A percentile compares a stretch with the other conserved stretches of the same genome.
These are phyloP conservation scores for Dactylorhiza incarnata DNA, from an alignment of 106 monocot species.

Conservation along the genomic window DNA sequence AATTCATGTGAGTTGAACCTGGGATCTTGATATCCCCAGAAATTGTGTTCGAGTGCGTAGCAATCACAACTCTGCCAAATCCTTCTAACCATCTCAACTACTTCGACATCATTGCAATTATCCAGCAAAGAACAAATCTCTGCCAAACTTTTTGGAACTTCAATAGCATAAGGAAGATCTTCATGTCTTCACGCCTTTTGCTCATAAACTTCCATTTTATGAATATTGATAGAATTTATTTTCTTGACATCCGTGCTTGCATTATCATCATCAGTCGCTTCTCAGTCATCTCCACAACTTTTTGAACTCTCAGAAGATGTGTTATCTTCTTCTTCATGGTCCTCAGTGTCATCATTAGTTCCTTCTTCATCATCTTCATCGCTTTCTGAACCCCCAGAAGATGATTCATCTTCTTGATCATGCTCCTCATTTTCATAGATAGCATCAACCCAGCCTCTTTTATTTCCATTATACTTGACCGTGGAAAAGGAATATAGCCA, in stretches of 20 bases:
- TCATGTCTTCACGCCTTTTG: constrained; percentile 19
- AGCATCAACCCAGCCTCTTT: constrained; percentile 64
- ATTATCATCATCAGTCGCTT: constrained; percentile 13
- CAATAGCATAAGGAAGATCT: constrained; percentile 78
- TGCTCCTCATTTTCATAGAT: constrained; percentile 33
- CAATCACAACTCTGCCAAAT: constrained; percentile 61
- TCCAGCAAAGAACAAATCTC: constrained; percentile 70
- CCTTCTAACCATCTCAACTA: constrained; percentile 71
- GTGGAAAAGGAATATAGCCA: constrained; percentile 68
- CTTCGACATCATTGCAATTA: constrained; percentile 50
- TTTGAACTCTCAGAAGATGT: constrained; percentile 59
- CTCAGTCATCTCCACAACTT: constrained; percentile 49
- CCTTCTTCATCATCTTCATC: constrained; percentile 20
- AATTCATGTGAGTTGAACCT: constrained; percentile 39
- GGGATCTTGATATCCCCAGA: constrained; percentile 55
- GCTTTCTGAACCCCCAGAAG: constrained; percentile 36
- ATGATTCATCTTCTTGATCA: constrained; percentile 18
- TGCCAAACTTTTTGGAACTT: constrained; percentile 60
- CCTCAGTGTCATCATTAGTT: constrained; percentile 17
- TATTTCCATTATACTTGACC: constrained; percentile 20
- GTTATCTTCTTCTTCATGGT: constrained; percentile 18
- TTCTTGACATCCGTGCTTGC: constrained; percentile 1
- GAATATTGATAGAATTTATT: background rate
- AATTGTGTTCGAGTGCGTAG: constrained; percentile 45
- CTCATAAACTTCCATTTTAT: constrained; percentile 13